These are phyloP conservation scores for Lactarius pseudohatsudake DNA, from an alignment of 768 basidiomycete genomes.

Conservation along the genomic window DNA sequence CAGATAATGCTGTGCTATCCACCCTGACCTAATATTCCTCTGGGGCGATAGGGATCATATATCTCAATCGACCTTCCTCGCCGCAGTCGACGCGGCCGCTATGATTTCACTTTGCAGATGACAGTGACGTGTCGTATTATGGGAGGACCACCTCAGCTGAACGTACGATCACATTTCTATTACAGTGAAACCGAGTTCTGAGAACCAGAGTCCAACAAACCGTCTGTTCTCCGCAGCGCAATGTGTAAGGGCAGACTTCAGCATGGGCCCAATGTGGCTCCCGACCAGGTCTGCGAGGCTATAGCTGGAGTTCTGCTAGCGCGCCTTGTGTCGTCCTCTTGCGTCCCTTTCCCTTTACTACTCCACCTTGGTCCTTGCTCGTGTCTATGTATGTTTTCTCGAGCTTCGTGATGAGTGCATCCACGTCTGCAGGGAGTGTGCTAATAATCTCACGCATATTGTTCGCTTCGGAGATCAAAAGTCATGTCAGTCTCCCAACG, in stretches of 20 bases:
- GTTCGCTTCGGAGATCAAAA: constrained; percentile 4
- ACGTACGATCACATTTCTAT: not conserved
- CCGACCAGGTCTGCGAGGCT: not conserved
- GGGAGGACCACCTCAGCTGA: not conserved
- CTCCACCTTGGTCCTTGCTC: not conserved
- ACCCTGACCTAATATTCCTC: too few species aligned
- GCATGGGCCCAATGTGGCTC: not conserved
- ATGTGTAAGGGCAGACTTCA: not conserved
- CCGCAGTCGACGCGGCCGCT: not conserved
- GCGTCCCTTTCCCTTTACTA: constrained; percentile 4
- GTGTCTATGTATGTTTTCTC: constrained; percentile 8
- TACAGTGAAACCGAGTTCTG: not conserved
- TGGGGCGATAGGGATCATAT: not conserved
- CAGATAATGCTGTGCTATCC: too few species aligned
- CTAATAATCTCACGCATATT: constrained; percentile 18
- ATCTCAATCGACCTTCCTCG: not conserved
- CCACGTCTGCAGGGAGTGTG: constrained; percentile 12
- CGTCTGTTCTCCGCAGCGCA: not conserved
- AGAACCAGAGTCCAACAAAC: not conserved
- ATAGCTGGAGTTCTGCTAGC: constrained; percentile 18
- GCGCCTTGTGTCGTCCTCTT: constrained; percentile 19
- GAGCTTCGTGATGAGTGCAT: constrained; percentile 11
- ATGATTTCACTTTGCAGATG: not conserved
- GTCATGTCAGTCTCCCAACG: too few species aligned
- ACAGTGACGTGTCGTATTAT: not conserved